A percentile compares a stretch with the other conserved stretches of the same genome.
These are phyloP conservation scores for Cutaneotrichosporon curvatum DNA, from an alignment of 1,284 basidiomycete species.

Conservation along the genomic window DNA sequence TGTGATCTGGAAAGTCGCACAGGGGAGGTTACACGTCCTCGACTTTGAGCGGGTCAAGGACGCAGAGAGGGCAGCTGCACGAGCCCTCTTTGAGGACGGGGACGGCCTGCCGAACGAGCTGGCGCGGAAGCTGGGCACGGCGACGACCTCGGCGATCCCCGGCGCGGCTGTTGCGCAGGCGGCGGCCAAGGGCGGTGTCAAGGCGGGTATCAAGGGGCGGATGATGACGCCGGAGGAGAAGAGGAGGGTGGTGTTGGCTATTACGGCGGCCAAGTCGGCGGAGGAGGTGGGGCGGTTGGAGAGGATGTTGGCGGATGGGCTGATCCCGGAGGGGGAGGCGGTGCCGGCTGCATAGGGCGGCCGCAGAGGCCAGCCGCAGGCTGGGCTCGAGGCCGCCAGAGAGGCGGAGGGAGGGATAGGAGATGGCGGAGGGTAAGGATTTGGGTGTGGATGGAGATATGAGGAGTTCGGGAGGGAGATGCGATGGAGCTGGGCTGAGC, in stretches of 20 bases:
- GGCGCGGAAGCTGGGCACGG: slow-evolving; percentile 65
- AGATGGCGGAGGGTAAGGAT: not conserved
- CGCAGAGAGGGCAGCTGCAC: slow-evolving; percentile 70
- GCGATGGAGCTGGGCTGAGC: slow-evolving; percentile 1
- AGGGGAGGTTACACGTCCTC: slow-evolving; percentile 69
- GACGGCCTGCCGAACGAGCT: slow-evolving; percentile 67
- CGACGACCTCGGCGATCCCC: slow-evolving; percentile 61
- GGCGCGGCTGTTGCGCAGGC: slow-evolving; percentile 52
- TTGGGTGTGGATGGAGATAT: not conserved
- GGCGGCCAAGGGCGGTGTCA: slow-evolving; percentile 52
- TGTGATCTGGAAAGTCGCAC: slow-evolving; percentile 53
- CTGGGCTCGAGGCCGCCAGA: not conserved
- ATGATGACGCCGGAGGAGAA: slow-evolving; percentile 90
- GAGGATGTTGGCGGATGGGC: slow-evolving; percentile 77
- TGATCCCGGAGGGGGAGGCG: slow-evolving; percentile 54
- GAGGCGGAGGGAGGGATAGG: not conserved
- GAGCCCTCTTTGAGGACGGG: slow-evolving; percentile 69
- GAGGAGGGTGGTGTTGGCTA: slow-evolving; percentile 79
- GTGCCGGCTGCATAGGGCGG: not conserved
- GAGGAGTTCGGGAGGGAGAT: not conserved
- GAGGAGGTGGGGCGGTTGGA: slow-evolving; percentile 85
- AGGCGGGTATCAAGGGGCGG: slow-evolving; percentile 50
- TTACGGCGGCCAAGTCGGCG: slow-evolving; percentile 79
- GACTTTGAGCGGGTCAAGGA: slow-evolving; percentile 96
- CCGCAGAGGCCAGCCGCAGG: too few species aligned